Base-by-base conservation (phyloP, 1,284 basidiomycete genomes). In the Coriolopsis trogii region DNA sequence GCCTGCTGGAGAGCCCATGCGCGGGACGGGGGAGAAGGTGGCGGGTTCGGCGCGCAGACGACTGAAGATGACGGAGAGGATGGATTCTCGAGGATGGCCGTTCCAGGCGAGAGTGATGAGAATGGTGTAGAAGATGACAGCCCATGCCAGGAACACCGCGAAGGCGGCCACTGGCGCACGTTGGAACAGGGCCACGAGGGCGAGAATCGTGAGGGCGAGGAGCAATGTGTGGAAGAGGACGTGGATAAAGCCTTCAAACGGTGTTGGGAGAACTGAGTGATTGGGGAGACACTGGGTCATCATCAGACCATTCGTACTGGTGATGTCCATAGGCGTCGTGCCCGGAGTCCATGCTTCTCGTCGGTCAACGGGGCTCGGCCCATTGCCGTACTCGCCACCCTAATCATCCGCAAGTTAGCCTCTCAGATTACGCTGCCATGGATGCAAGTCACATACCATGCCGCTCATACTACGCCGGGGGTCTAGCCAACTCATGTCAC, bases 401-500 rank as follows among this genome's bases (percentile, higher is more conserved):
- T 90, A 49, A 23, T 16, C 13, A 34, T n/a, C 63, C 43, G 54
- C 55, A 29, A 49, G 30, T 61, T 29, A 48, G 42, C 47, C 49
- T 46, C 40, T 29, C 30, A 31, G 46, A 41, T 58, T 37, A 30
- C 49, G 56, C 42, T 12, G 43, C 9, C 20, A n/a, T 41, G 16
- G 60, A 60, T 6, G n/a, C 24, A 54, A 46, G 58, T 46, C 51
- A 71, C 84, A 63, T 67, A 90, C 89, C 70, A 87, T 79, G 49
- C 80, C 76, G 60, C 80, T 84, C 24, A 85, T 70, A 65, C 83
- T 89, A 49, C 87, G 78, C 46, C 89, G 76, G 38, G 85, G 78
- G 52, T 85, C 78, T 21, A 89, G 70, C 89, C 89, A 91, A 62
- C 87, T 86, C 50, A 88, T 73, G 61, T 91, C 85, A 30, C 82